Conservation (phyloP, 768 basidiomycete species). For the Ramaria sp. region DNA sequence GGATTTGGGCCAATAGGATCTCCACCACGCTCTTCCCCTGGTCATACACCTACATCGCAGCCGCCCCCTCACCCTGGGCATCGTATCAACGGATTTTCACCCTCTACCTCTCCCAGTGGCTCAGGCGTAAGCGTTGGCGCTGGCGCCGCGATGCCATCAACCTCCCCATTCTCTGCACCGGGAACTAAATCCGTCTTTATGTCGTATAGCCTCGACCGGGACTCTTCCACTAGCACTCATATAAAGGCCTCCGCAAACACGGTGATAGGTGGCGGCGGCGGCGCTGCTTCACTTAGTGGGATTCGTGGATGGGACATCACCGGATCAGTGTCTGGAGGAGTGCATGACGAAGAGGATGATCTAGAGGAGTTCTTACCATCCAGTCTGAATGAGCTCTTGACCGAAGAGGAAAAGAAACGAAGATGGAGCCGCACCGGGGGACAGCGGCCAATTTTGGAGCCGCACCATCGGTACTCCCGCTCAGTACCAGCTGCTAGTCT, state of each 20-base stretch:
- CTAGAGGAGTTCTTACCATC: conserved; percentile 85
- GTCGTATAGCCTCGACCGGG: conserved; percentile 17
- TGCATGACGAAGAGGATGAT: conserved; percentile 60
- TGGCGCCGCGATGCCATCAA: conserved; percentile 29
- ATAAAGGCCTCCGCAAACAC: conserved; percentile 21
- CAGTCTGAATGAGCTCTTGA: conserved; percentile 79
- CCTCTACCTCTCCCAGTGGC: conserved; percentile 45
- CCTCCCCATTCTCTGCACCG: conserved; percentile 72
- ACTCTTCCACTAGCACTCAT: conserved; percentile 13
- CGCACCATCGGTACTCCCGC: conserved; percentile 66
- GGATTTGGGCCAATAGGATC: conserved; percentile 83
- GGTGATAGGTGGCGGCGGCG: conserved; percentile 31
- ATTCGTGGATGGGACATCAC: conserved; percentile 31
- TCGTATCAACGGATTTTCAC: conserved; percentile 38
- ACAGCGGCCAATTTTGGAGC: conserved; percentile 17
- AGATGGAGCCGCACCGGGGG: conserved; percentile 60
- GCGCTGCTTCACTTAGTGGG: conserved; percentile 56
- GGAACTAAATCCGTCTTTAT: conserved; percentile 49
- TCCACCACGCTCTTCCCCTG: conserved; percentile 40
- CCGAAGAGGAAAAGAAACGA: conserved; percentile 75
- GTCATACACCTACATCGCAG: conserved; percentile 14
- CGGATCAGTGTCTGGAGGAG: conserved; percentile 19
- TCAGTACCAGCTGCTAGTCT: conserved; percentile 73
- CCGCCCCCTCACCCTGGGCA: conserved; percentile 20
- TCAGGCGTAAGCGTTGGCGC: conserved; percentile 9